Base-by-base conservation (phyloP, 192 early-diverging fungal species). In the Coemansia reversa region DNA sequence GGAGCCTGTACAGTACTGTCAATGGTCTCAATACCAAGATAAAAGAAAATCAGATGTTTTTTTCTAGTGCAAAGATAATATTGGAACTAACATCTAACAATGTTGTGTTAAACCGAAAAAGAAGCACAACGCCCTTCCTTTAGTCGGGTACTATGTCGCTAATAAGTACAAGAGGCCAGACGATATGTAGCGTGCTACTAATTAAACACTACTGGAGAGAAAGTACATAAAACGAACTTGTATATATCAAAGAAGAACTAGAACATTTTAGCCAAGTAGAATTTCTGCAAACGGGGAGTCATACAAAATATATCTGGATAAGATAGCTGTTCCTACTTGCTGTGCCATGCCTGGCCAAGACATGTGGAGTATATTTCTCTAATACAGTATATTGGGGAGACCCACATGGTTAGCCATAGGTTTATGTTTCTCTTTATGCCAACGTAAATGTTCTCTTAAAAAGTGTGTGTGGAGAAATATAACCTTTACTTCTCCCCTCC, bases 281-380 rank as follows among this genome's bases (percentile, higher is more conserved):
- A 45, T 45, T 0, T 45, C 39, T 45, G 39, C 14, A 16, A 45
- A 14, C 39, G 16, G 39, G 39, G 12, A 45, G 39, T 16, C 39
- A 45, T 45, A 16, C 39, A 45, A 45, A 45, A 45, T 45, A 45
- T 45, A 45, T 45, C 39, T 45, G 39, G 39, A 16, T 45, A 45
- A 45, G 16, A 5, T 45, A 16, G 16, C 3, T 45, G 39, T 45
- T 45, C 58, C 51, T 60, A 55, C 58, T 58, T 60, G 52, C 54
- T 12, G 39, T 49, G 55, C 53, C 72, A 63, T 58, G 60, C 60
- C 51, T 58, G 60, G 28, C 32, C 65, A 29, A 73, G 65, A 73
- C 71, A 73, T 67, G 71, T 12, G 71, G 72, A 58, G 61, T 45
- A 59, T 35, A 33, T 23, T 55, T 35, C 0, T 27, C 8, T 32